phyloP scores from a whole-genome alignment of 768 basidiomycete genomes.

The Mycena sanguinolenta region DNA sequence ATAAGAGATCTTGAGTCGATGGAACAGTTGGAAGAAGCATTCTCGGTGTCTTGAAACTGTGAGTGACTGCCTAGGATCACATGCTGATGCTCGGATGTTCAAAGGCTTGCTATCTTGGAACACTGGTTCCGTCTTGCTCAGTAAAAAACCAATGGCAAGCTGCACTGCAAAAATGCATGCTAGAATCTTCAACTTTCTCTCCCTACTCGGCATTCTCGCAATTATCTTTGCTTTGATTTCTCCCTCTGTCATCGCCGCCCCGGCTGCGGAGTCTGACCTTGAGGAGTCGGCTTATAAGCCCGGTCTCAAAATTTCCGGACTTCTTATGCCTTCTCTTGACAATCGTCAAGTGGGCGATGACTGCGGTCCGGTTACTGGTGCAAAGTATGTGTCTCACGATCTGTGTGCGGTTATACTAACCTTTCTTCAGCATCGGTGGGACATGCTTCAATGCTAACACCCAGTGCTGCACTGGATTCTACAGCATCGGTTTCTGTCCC shows the following conservation, averaged over 20 bases:
- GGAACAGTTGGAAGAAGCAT: too few species aligned
- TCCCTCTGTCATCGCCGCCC: neutral
- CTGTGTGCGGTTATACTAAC: neutral
- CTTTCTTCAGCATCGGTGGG: neutral
- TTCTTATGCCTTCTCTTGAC: neutral
- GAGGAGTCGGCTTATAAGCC: neutral
- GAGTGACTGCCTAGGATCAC: too few species aligned
- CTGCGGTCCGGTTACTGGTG: too few species aligned
- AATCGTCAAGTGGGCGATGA: neutral
- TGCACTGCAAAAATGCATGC: neutral
- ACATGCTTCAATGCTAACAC: neutral
- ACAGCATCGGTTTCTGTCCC: too few species aligned
- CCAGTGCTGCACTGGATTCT: constrained; percentile 11
- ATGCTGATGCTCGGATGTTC: too few species aligned
- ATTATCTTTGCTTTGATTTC: neutral
- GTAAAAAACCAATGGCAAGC: too few species aligned
- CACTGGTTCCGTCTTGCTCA: too few species aligned
- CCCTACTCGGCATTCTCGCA: neutral
- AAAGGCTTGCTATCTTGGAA: too few species aligned
- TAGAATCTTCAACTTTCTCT: neutral
- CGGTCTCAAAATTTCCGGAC: neutral
- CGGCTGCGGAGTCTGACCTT: neutral
- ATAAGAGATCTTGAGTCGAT: too few species aligned
- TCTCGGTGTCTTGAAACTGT: too few species aligned
- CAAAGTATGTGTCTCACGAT: neutral